phyloP scores from a whole-genome alignment of 208 protist species.

The Dictyostelium gargantuum region DNA sequence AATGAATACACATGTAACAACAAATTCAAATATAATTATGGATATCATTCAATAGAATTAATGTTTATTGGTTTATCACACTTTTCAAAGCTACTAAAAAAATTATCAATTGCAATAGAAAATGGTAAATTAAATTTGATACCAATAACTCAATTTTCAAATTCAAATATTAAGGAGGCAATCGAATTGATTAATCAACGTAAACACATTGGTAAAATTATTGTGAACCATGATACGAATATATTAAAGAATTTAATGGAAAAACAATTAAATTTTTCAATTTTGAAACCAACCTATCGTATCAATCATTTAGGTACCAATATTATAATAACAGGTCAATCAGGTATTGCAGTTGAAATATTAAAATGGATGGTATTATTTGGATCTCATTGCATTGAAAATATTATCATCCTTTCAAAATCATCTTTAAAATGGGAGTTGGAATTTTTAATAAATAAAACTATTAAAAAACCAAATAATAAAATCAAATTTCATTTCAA shows the following conservation, averaged over 20 bases:
- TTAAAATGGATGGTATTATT: neutral
- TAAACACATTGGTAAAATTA: constrained; percentile 30
- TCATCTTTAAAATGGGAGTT: constrained; percentile 33
- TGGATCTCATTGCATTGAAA: neutral
- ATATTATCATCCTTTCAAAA: constrained; percentile 8
- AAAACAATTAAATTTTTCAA: neutral
- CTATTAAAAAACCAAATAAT: neutral
- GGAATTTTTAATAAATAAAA: neutral
- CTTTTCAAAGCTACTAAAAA: neutral
- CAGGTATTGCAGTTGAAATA: neutral
- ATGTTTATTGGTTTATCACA: neutral
- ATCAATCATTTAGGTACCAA: neutral
- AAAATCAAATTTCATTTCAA: neutral
- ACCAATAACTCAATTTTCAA: constrained; percentile 7
- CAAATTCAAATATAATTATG: constrained; percentile 45
- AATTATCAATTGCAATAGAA: neutral
- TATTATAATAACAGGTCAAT: neutral
- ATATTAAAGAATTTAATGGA: neutral
- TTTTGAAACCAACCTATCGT: neutral
- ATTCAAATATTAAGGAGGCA: neutral
- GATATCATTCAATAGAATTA: constrained; percentile 2
- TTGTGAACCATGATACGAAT: neutral
- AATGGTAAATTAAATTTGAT: neutral
- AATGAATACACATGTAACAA: neutral
- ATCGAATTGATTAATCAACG: neutral